Conservation (phyloP, 345 rosid genomes). For the Dipteronia dyeriana region DNA sequence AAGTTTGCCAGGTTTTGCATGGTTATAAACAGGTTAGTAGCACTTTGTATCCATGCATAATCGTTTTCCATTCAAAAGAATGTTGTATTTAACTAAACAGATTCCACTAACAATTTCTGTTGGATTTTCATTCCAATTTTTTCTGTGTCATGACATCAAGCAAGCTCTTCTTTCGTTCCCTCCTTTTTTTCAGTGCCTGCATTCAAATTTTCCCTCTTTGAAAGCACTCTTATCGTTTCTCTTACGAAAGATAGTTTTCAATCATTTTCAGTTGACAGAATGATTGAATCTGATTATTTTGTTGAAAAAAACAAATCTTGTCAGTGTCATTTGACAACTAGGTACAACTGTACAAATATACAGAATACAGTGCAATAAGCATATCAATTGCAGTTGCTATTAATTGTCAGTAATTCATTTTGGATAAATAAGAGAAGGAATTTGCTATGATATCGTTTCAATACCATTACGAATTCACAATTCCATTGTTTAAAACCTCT, state of each 20-base stretch:
- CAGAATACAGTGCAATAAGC: not conserved
- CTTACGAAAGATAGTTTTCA: not conserved
- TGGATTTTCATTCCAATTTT: not conserved
- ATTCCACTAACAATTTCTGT: not conserved
- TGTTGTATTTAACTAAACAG: not conserved
- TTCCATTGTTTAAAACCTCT: not conserved
- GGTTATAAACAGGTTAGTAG: conserved; percentile 83
- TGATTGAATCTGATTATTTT: not conserved
- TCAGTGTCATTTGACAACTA: not conserved
- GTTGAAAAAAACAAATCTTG: not conserved
- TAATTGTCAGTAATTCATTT: no score
- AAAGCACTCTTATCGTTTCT: not conserved
- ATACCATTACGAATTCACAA: not conserved
- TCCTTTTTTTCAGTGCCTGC: not conserved
- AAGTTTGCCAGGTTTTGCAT: conserved; percentile 86
- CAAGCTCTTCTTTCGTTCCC: not conserved
- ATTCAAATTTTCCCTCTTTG: not conserved
- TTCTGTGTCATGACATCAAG: not conserved
- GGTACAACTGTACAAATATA: no score
- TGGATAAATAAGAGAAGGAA: not conserved
- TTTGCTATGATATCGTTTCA: not conserved
- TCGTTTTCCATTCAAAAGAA: not conserved
- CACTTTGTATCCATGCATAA: not conserved
- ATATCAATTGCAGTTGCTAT: no score
- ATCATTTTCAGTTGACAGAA: not conserved